phyloP scores from a whole-genome alignment of 129 eudicot species.

The Flaveria trinervia region DNA sequence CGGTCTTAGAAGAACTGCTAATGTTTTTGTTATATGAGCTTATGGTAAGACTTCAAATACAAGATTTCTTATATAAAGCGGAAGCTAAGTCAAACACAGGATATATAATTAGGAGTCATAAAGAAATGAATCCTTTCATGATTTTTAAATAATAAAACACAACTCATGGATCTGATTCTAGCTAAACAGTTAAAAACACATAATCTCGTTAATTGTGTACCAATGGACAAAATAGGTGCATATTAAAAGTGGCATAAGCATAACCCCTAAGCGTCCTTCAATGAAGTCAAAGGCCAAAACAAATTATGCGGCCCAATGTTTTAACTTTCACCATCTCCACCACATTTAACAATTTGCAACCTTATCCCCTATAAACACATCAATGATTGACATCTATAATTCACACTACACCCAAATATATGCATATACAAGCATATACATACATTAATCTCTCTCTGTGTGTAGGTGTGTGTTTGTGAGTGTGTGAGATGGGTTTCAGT shows the following conservation, averaged over 20 bases:
- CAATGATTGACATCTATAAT: neutral
- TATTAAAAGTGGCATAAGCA: neutral
- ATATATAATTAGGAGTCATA: no score
- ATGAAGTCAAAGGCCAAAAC: constrained; percentile 19
- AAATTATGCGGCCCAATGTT: constrained; percentile 19
- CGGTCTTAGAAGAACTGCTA: no score
- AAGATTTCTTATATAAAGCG: no score
- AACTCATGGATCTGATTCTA: neutral
- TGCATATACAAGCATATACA: neutral
- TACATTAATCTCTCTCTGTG: neutral
- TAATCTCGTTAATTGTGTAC: constrained; percentile 2
- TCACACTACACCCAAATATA: constrained; percentile 4
- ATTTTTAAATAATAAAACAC: no score
- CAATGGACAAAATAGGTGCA: neutral
- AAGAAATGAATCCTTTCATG: no score
- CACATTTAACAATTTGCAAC: constrained; percentile 10
- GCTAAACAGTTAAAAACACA: neutral
- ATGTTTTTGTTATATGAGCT: no score
- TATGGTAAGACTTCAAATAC: no score
- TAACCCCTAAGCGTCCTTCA: constrained; percentile 15
- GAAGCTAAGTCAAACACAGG: no score
- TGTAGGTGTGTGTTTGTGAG: neutral
- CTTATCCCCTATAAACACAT: neutral
- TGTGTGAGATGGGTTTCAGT: constrained; percentile 43
- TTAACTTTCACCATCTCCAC: neutral